Conservation (phyloP, 495 filamentous ascomycete genomes). For the Penicillium coprophilum region DNA sequence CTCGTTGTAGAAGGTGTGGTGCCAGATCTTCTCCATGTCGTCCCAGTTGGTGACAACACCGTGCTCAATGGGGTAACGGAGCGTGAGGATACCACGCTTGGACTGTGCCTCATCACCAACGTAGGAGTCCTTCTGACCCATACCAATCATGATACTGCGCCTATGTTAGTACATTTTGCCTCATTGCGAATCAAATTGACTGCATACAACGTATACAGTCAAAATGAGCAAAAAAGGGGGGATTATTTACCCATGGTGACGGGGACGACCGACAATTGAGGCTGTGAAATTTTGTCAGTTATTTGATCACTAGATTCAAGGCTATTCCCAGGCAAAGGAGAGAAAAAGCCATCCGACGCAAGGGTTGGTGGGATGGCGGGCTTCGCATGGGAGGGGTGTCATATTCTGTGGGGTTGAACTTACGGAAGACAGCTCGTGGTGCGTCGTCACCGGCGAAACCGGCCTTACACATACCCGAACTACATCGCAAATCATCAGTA, state of each 20-base stretch:
- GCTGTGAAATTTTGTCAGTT: conserved; percentile 51
- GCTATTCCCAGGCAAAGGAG: not conserved
- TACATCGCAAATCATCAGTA: conserved; percentile 57
- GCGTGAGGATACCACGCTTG: conserved; percentile 99
- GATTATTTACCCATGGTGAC: conserved; percentile 93
- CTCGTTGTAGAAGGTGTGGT: conserved; percentile 99
- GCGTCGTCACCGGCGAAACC: conserved; percentile 99
- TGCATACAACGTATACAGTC: not conserved
- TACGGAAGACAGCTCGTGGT: conserved; percentile 99
- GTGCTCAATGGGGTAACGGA: conserved; percentile 99
- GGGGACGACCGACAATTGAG: conserved; percentile 98
- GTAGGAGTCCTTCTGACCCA: conserved; percentile 99
- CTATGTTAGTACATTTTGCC: conserved; percentile 25
- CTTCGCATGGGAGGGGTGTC: conserved; percentile 20
- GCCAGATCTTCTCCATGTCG: conserved; percentile 99
- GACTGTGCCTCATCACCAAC: conserved; percentile 99
- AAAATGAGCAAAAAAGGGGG: conserved; percentile 26
- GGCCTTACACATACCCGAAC: conserved; percentile 99
- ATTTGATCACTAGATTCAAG: conserved; percentile 1
- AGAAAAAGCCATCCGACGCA: conserved; percentile 25
- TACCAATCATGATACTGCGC: conserved; percentile 99
- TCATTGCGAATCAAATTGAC: not conserved
- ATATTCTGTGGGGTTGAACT: conserved; percentile 54
- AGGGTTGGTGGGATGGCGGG: conserved; percentile 28
- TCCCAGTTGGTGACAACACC: conserved; percentile 99